A percentile compares a stretch with the other conserved stretches of the same genome.
Conservation (phyloP, 2,329 filamentous ascomycete genomes). For the Colletotrichum sp. region DNA sequence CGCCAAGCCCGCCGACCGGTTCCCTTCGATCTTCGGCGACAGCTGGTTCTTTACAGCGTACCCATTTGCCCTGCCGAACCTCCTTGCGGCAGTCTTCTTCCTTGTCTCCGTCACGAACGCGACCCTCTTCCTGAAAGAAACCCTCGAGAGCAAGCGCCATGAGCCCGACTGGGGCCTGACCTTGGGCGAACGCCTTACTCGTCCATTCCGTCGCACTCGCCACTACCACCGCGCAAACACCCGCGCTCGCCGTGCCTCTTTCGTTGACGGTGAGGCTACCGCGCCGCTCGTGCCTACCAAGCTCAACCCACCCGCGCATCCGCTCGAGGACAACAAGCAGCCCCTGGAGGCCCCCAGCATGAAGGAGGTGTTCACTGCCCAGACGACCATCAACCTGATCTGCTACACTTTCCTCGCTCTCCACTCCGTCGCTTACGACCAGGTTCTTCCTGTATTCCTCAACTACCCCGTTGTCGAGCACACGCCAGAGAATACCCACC, state of each 20-base stretch:
- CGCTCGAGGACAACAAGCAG: constrained; percentile 18
- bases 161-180: constrained; percentile 75
- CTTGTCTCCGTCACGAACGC: constrained; percentile 76
- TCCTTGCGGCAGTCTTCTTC: constrained; percentile 79
- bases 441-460: constrained; percentile 86
- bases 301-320: constrained; percentile 25
- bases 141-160: constrained; percentile 72
- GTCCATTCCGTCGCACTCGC: constrained; percentile 30
- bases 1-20: constrained; percentile 77
- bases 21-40: constrained; percentile 72
- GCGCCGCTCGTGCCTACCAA: constrained; percentile 55
- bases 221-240: constrained; percentile 25
- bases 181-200: constrained; percentile 70
- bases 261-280: constrained; percentile 61
- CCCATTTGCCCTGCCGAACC: constrained; percentile 84
- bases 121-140: constrained; percentile 84
- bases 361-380: constrained; percentile 71
- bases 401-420: constrained; percentile 82
- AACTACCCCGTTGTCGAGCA: constrained; percentile 70
- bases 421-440: constrained; percentile 85
- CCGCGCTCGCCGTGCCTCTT: constrained; percentile 45
- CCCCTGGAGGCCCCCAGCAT: constrained; percentile 38
- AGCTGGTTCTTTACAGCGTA: constrained; percentile 73
- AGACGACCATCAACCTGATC: constrained; percentile 76
- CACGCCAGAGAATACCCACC: constrained; percentile 60